Base-by-base conservation (phyloP, 2,329 filamentous ascomycete genomes). In the Exophiala calicioides region DNA sequence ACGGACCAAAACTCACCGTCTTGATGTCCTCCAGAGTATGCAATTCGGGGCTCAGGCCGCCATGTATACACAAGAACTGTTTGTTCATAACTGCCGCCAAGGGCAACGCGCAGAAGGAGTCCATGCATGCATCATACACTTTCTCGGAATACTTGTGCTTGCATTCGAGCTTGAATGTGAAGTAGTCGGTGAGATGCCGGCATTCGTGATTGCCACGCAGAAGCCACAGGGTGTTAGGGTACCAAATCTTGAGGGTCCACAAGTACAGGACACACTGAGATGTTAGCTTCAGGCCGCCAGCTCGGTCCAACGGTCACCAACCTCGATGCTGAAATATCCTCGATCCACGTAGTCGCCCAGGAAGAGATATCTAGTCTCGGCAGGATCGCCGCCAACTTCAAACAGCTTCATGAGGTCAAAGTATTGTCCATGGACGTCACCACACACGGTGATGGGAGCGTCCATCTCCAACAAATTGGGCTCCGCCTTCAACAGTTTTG, bases 321-420 rank as follows among this genome's bases (percentile, higher is more conserved):
- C 80, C 76, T 98, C 93, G 65, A 98, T 97, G 68, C 90, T 96
- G 72, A 97, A 98, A 73, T 98, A 98, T 43, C 93, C 93, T 68
- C 93, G 82, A 68, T 98, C 93, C 57, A 98, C 93, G 66, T 98
- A 98, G 71, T 98, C 93, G 52, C 93, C 93, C 56, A 98, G 76
- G 72, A 98, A 98, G 50, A 98, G 81, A 71, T 98, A 98, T 64
- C 93, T 78, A 21, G 93, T 98, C 73, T 98, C 93, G 43, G 91
- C 82, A 30, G 93, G 93, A 68, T 98, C 93, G 56, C 93, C 93
- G 58, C 93, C 93, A 40, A 98, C 93, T 71, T 98, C 93, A 64
- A 98, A 98, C 24, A 98, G 79, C 77, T 98, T 93, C 90, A 98
- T 97, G 70, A 98, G 74, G 67, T 98, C 93, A 71, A 97, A 91